Evolutionary conservation across 2,329 filamentous ascomycete species (phyloP), one percentile per base, ranked within the genome.

Genomic region (Ramichloridium luteum): DNA sequence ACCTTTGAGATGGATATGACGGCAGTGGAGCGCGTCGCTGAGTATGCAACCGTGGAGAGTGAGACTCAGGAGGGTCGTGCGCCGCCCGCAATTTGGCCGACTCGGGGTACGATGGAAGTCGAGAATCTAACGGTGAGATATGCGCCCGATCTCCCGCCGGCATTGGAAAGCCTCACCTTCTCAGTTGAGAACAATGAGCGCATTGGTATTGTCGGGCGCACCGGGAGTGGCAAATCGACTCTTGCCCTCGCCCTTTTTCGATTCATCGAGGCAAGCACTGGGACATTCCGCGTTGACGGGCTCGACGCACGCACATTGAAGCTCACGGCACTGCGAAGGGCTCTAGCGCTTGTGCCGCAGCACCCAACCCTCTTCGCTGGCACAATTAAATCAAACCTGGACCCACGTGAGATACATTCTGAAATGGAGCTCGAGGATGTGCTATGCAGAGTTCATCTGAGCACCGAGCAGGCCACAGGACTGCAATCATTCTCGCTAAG

Each of bases 21-120:
- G 9, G 35, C 27, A 8, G 22, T 34, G 8, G 35, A 37, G 25
- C 27, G 35, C 3, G 8, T 38, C 4, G 14, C 32, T 60, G 85
- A 94, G 53, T 94, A 93, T 51, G 70, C 93, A 17, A 81, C 93
- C 23, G 79, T 94, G 1, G 85, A 93, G 48, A 84, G 93, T 54
- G 88, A 94, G 59, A 83, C 86, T 1, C 63, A 23, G 1, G 29
- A 26, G 13, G 29, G 29, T 3, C 15, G 20, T 10, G 29, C 20
- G 11, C 13, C 25, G 11, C 67, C 79, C 1, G 56, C 65, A 4
- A 74, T 78, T 50, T 94, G 88, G 88, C 88, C 88, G 6, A 74
- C 69, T 35, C 65, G 79, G 48, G 86, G 88, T 20, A 68, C 74
- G 0, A 80, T 94, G 6, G 75, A 90, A 48, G 93, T 94, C 52